A percentile compares a stretch with the other conserved stretches of the same genome.
Conservation (phyloP, 1,284 basidiomycete species). For the Ustilago xerochloae region DNA sequence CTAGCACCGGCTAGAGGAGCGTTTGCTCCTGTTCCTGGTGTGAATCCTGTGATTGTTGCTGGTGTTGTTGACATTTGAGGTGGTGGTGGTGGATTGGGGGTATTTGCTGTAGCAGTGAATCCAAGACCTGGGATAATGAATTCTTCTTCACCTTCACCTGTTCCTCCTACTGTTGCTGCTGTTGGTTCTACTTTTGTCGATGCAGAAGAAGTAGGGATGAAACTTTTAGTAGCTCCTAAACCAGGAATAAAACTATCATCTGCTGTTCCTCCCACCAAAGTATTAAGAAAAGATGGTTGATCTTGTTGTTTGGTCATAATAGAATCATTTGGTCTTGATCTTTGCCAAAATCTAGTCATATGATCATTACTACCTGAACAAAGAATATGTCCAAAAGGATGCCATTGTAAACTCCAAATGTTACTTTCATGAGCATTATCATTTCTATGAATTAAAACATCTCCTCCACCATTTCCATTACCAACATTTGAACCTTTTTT, state of each 20-base stretch:
- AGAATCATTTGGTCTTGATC: slow-evolving; percentile 77
- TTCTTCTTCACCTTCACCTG: slow-evolving; percentile 12
- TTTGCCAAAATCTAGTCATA: slow-evolving; percentile 95
- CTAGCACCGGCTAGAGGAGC: slow-evolving; percentile 9
- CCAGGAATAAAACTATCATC: slow-evolving; percentile 44
- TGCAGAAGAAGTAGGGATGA: slow-evolving; percentile 20
- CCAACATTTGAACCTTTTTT: slow-evolving; percentile 18
- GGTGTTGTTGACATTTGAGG: neutral
- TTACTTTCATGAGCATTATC: slow-evolving; percentile 95
- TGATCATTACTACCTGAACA: slow-evolving; percentile 94
- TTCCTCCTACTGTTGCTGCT: neutral
- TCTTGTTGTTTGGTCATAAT: neutral
- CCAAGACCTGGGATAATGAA: slow-evolving; percentile 31
- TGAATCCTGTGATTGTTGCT: slow-evolving; percentile 8
- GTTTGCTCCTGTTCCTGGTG: slow-evolving; percentile 29
- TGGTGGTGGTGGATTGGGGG: neutral
- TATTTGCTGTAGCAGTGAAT: neutral
- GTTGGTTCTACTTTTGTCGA: neutral
- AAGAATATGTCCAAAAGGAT: slow-evolving; percentile 93
- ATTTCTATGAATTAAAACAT: slow-evolving; percentile 83
- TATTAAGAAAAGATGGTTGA: neutral
- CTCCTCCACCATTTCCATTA: slow-evolving; percentile 7
- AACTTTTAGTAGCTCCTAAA: slow-evolving; percentile 12
- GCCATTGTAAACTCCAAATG: slow-evolving; percentile 94
- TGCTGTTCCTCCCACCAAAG: neutral